These are phyloP conservation scores for Puccinia hordei DNA, from an alignment of 1,284 basidiomycete species.

Conservation along the genomic window DNA sequence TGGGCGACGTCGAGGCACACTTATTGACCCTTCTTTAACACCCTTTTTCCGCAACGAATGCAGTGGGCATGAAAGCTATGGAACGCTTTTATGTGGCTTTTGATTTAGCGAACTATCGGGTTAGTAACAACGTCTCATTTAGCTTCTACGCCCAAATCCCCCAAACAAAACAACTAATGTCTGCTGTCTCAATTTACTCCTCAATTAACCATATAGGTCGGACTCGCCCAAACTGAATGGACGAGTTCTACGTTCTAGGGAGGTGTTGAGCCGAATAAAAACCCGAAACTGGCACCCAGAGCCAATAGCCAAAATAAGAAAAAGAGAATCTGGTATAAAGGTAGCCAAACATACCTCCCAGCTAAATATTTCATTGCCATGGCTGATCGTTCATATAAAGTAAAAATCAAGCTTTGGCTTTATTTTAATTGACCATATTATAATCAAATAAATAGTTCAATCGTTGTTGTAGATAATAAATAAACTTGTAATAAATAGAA, in stretches of 20 bases:
- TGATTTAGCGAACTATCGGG: slow-evolving; percentile 48
- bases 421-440: not conserved
- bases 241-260: slow-evolving; percentile 50
- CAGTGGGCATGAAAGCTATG: slow-evolving; percentile 51
- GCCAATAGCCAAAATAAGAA: not conserved
- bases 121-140: slow-evolving; percentile 15
- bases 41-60: not conserved
- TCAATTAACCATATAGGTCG: slow-evolving; percentile 19
- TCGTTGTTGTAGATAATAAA: slow-evolving; percentile 25
- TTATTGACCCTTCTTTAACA: not conserved
- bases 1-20: not conserved
- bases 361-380: not conserved
- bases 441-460: not conserved
- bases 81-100: slow-evolving; percentile 51
- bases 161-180: not conserved
- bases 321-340: not conserved
- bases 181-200: not conserved
- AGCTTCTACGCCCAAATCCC: not conserved
- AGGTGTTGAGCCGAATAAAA: not conserved
- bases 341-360: not conserved
- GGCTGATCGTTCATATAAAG: no score
- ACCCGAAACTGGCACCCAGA: not conserved
- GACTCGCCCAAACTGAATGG: slow-evolving; percentile 50
- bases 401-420: not conserved
- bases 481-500: slow-evolving; percentile 17